Conservation (phyloP, 495 filamentous ascomycete genomes). For the Penicillium lividum region DNA sequence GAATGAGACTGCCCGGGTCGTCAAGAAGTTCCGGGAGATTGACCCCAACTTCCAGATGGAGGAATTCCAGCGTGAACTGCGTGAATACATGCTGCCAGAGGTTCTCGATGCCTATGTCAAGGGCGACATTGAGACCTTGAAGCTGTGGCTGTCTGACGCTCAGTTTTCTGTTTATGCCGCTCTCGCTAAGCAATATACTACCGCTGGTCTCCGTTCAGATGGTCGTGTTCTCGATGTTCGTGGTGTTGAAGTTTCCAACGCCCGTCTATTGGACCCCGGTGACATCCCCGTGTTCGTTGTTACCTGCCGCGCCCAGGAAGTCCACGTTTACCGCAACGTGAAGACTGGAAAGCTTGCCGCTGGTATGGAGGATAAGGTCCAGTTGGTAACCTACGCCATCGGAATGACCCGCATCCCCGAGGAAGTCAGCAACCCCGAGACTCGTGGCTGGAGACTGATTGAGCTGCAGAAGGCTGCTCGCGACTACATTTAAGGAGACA, state of each 20-base stretch:
- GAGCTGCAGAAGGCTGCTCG: conserved; percentile 98
- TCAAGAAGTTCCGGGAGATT: conserved; percentile 97
- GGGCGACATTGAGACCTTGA: conserved; percentile 86
- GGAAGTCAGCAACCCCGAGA: conserved; percentile 96
- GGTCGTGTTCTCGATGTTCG: conserved; percentile 93
- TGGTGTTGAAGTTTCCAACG: conserved; percentile 85
- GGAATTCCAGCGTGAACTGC: conserved; percentile 87
- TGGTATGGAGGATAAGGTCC: conserved; percentile 98
- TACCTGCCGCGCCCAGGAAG: conserved; percentile 94
- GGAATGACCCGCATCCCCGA: conserved; percentile 90
- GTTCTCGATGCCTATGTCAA: conserved; percentile 98
- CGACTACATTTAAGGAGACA: conserved; percentile 74
- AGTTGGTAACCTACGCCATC: conserved; percentile 96
- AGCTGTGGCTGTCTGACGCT: conserved; percentile 91
- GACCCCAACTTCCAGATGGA: conserved; percentile 95
- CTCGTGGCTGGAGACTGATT: conserved; percentile 92
- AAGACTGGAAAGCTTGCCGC: conserved; percentile 88
- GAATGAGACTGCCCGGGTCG: conserved; percentile 94
- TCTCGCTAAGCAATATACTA: conserved; percentile 90
- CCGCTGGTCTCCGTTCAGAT: conserved; percentile 88
- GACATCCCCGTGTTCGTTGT: conserved; percentile 97
- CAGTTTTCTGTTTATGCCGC: conserved; percentile 95
- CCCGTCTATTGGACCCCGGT: conserved; percentile 91
- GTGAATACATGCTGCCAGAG: conserved; percentile 97
- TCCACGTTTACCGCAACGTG: conserved; percentile 90